phyloP scores from a whole-genome alignment of 306 rosid genomes.

The Vachellia collinsii region DNA sequence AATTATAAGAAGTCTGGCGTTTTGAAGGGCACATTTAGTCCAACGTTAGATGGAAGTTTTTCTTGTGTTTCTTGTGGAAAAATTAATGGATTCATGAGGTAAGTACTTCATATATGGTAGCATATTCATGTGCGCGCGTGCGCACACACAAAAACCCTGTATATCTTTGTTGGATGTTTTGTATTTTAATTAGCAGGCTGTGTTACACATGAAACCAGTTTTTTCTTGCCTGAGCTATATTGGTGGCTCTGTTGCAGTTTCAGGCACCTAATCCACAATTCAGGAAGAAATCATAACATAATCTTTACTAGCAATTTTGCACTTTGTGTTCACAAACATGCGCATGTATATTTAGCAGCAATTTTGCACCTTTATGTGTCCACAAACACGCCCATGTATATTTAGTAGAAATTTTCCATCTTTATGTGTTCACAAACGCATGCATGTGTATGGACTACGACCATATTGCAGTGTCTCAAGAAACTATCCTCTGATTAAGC shows the following conservation, averaged over 20 bases:
- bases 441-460: neutral
- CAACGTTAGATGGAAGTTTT: slow-evolving; percentile 76
- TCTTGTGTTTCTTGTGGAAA: slow-evolving; percentile 81
- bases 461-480: neutral
- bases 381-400: no score
- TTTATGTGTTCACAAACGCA: neutral
- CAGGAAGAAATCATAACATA: neutral
- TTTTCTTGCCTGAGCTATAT: slow-evolving; percentile 1
- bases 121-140: neutral
- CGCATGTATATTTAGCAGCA: neutral
- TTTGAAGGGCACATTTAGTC: slow-evolving; percentile 51
- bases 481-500: neutral
- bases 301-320: slow-evolving; percentile 11
- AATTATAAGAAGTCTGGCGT: slow-evolving; percentile 66
- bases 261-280: slow-evolving; percentile 20
- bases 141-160: neutral
- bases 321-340: neutral
- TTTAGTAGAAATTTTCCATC: neutral
- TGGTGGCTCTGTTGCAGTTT: slow-evolving; percentile 28
- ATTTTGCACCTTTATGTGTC: neutral
- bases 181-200: slow-evolving; percentile 23
- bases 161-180: slow-evolving; percentile 7
- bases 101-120: slow-evolving; percentile 36
- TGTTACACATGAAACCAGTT: neutral
- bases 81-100: slow-evolving; percentile 82